phyloP scores from a whole-genome alignment of 2,329 filamentous ascomycete species.

The Fusarium hainanense region DNA sequence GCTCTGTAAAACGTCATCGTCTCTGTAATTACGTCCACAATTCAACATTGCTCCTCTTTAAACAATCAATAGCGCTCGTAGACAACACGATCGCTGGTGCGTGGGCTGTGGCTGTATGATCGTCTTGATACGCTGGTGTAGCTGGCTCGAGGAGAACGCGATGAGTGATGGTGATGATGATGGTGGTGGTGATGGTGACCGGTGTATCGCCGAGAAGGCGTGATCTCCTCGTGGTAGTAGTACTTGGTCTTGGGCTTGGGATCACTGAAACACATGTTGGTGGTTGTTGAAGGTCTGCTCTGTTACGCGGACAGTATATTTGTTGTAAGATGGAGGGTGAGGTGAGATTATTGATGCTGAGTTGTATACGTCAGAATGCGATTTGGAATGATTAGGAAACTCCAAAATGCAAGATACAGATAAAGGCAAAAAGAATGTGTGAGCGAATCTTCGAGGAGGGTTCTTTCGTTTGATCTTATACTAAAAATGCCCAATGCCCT shows the following conservation, averaged over 20 bases:
- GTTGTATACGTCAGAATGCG: neutral
- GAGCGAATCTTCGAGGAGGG: conserved; percentile 16
- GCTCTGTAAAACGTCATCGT: conserved; percentile 28
- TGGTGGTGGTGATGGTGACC: conserved; percentile 52
- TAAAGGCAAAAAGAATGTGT: conserved; percentile 6
- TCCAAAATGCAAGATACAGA: neutral
- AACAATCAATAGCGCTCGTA: conserved; percentile 35
- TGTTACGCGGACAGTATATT: conserved; percentile 1
- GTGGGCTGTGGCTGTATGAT: conserved; percentile 55
- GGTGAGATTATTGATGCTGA: conserved; percentile 4
- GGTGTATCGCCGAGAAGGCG: conserved; percentile 57
- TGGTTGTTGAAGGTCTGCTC: conserved; percentile 16
- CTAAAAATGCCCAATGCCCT: conserved; percentile 30
- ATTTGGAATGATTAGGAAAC: neutral
- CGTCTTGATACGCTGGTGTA: conserved; percentile 55
- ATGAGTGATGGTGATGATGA: conserved; percentile 49
- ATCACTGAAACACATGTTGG: conserved; percentile 63
- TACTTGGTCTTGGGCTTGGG: conserved; percentile 59
- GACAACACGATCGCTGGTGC: conserved; percentile 54
- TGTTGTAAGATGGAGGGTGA: conserved; percentile 12
- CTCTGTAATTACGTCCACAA: conserved; percentile 1
- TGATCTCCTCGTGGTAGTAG: conserved; percentile 67
- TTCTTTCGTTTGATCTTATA: conserved; percentile 43
- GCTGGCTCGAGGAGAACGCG: conserved; percentile 56
- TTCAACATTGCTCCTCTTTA: neutral